Conservation (phyloP, 1,284 basidiomycete species). For the Mycosarcoma mackinlayi region DNA sequence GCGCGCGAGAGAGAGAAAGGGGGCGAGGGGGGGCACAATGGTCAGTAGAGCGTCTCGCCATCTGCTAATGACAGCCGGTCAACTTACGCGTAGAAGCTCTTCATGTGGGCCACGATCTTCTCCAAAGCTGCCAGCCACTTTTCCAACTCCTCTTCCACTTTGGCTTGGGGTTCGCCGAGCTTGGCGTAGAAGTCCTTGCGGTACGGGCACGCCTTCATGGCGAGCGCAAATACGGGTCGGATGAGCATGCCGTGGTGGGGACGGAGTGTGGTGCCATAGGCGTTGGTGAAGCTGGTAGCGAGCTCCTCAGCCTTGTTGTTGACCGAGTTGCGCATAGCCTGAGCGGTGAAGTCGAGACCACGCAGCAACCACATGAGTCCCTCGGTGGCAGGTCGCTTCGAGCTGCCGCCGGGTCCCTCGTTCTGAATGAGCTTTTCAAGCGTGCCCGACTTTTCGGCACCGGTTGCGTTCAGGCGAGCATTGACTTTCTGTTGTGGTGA, state of each 20-base stretch:
- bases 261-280: conserved; percentile 85
- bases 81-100: conserved; percentile 74
- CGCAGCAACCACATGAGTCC: conserved; percentile 92
- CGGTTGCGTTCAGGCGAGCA: conserved; percentile 77
- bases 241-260: conserved; percentile 89
- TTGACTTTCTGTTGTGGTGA: conserved; percentile 72
- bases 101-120: conserved; percentile 77
- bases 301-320: conserved; percentile 79
- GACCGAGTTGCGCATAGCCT: conserved; percentile 81
- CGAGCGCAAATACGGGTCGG: conserved; percentile 85
- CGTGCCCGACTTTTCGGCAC: conserved; percentile 75
- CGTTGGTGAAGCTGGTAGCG: conserved; percentile 79
- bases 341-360: conserved; percentile 89
- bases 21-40: no score
- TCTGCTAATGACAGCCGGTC: neutral
- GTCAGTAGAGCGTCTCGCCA: conserved; percentile 5
- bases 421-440: conserved; percentile 86
- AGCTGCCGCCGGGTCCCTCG: conserved; percentile 79
- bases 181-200: conserved; percentile 89
- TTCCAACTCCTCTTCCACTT: conserved; percentile 77
- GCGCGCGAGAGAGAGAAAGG: neutral
- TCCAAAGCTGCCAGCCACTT: conserved; percentile 84
- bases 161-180: conserved; percentile 79
- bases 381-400: conserved; percentile 87
- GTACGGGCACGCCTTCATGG: conserved; percentile 96